phyloP scores from a whole-genome alignment of 2,329 filamentous ascomycete species.

The Colletotrichum aenigma region DNA sequence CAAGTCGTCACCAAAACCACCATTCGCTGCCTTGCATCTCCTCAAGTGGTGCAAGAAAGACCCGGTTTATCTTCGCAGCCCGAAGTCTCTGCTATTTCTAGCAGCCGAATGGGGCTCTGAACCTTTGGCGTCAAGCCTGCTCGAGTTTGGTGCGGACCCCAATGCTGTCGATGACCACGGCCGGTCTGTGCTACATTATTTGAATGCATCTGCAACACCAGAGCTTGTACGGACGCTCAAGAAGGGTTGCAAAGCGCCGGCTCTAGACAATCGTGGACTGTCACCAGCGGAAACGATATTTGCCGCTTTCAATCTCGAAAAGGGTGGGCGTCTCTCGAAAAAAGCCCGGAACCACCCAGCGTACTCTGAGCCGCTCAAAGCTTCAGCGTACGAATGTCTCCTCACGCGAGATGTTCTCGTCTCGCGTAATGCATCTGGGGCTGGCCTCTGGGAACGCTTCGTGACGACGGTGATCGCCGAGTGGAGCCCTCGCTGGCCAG shows the following conservation, averaged over 20 bases:
- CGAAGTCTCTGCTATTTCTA: slow-evolving; percentile 12
- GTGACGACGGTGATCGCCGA: background rate
- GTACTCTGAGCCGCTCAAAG: background rate
- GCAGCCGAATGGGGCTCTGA: slow-evolving; percentile 32
- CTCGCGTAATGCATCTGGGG: background rate
- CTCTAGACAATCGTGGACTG: slow-evolving; percentile 18
- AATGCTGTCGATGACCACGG: slow-evolving; percentile 16
- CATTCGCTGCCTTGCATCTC: background rate
- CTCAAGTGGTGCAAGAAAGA: background rate
- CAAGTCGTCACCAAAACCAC: too few relatives aligned
- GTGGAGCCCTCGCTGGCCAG: background rate
- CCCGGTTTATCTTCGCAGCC: background rate
- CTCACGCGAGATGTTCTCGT: background rate
- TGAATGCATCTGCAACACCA: slow-evolving; percentile 28
- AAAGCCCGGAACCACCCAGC: background rate
- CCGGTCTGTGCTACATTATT: slow-evolving; percentile 23
- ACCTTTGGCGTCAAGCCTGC: slow-evolving; percentile 24
- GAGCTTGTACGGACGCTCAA: slow-evolving; percentile 27
- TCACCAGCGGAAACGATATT: slow-evolving; percentile 35
- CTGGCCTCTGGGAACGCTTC: slow-evolving; percentile 14
- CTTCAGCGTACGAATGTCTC: background rate
- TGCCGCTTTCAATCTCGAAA: slow-evolving; percentile 21
- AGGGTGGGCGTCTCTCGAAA: background rate
- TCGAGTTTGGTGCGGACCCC: slow-evolving; percentile 22
- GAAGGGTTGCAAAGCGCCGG: slow-evolving; percentile 20